Evolutionary conservation across 2,329 filamentous ascomycete species (phyloP).

Genomic region (Ophiostoma sp.): DNA sequence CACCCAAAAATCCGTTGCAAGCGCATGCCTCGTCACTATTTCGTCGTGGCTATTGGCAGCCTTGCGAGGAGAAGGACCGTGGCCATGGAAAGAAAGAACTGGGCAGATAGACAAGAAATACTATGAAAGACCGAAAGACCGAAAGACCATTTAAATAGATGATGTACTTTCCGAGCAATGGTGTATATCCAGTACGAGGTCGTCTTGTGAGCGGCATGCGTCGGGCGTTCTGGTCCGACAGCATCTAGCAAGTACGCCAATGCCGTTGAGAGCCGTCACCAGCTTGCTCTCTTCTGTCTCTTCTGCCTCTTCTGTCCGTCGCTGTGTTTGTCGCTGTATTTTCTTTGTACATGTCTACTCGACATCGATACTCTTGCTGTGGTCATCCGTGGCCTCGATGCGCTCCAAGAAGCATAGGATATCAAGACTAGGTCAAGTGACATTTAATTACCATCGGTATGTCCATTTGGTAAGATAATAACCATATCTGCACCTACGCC

Average conservation of each 20-base stretch:
- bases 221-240: neutral
- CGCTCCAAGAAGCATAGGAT: neutral
- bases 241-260: neutral
- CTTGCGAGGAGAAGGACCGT: too few species aligned
- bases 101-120: neutral
- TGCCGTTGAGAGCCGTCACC: neutral
- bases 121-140: too few species aligned
- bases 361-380: too few species aligned
- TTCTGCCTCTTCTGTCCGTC: neutral
- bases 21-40: neutral
- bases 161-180: neutral
- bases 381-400: too few species aligned
- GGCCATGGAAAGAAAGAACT: neutral
- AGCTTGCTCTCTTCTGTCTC: neutral
- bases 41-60: neutral
- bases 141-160: neutral
- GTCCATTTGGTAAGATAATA: neutral
- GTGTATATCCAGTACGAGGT: neutral
- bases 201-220: neutral
- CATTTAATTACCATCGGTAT: neutral
- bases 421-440: neutral
- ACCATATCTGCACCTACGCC: neutral
- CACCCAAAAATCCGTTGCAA: neutral
- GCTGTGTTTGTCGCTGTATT: neutral
- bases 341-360: too few species aligned